Conservation (phyloP, 208 protist species). For the Leishmania major region DNA sequence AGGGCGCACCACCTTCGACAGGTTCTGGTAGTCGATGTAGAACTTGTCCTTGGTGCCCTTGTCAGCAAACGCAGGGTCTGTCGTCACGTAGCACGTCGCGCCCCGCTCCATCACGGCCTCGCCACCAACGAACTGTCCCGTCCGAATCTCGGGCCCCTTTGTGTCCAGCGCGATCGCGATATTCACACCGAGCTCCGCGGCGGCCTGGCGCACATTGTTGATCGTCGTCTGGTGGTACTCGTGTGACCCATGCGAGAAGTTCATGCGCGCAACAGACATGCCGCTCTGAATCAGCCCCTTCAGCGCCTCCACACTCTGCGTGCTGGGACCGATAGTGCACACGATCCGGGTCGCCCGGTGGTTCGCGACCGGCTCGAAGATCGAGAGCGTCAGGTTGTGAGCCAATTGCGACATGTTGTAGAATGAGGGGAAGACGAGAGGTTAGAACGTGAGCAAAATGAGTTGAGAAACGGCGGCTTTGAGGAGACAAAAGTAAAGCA, state of each 20-base stretch:
- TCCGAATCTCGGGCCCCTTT: constrained; percentile 97
- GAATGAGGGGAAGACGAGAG: neutral
- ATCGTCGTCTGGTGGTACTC: constrained; percentile 96
- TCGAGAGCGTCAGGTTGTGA: constrained; percentile 88
- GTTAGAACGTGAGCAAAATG: neutral
- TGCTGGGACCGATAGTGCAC: constrained; percentile 97
- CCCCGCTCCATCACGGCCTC: constrained; percentile 74
- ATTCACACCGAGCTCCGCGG: constrained; percentile 84
- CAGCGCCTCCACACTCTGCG: constrained; percentile 94
- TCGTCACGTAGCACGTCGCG: constrained; percentile 87
- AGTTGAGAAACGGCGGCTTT: neutral
- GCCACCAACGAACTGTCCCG: constrained; percentile 86
- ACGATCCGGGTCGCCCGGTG: constrained; percentile 94
- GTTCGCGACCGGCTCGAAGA: constrained; percentile 84
- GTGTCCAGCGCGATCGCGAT: constrained; percentile 97
- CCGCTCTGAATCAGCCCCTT: constrained; percentile 94
- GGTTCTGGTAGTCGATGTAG: constrained; percentile 93
- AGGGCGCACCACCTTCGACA: constrained; percentile 76
- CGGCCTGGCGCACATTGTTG: constrained; percentile 92
- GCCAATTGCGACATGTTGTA: constrained; percentile 81
- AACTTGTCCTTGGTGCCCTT: constrained; percentile 84
- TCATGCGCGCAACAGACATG: constrained; percentile 97
- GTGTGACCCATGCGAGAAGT: constrained; percentile 98
- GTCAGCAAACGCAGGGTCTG: constrained; percentile 83
- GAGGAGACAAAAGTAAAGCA: neutral